phyloP scores from a whole-genome alignment of 75 land plant species.

The Cunninghamia lanceolata region DNA sequence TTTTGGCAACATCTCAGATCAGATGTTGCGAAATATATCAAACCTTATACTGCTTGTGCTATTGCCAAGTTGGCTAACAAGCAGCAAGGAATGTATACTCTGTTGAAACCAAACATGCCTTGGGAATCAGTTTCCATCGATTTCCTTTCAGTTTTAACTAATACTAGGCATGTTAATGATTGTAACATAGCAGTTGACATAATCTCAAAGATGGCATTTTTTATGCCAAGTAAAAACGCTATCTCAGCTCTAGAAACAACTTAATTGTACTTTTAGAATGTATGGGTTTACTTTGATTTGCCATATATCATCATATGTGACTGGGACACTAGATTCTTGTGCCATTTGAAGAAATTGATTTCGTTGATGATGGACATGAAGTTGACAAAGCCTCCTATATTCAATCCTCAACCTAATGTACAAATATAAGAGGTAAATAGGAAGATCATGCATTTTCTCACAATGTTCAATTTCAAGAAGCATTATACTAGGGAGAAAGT shows the following conservation, averaged over 20 bases:
- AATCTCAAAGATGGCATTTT: background rate
- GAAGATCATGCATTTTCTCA: background rate
- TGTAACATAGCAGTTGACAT: background rate
- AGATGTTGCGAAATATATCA: background rate
- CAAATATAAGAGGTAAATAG: background rate
- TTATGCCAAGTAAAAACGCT: background rate
- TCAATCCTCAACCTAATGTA: background rate
- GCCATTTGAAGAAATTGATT: background rate
- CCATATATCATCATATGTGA: background rate
- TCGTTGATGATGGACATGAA: background rate
- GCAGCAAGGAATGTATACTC: background rate
- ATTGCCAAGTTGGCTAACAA: background rate
- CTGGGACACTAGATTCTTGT: background rate
- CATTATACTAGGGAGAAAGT: background rate
- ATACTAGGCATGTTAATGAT: background rate
- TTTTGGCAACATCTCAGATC: background rate
- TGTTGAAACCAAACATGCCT: background rate
- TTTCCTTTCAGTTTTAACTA: background rate
- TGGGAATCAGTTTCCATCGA: background rate
- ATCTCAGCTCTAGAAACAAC: background rate
- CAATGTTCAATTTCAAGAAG: background rate
- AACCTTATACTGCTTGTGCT: background rate
- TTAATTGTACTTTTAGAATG: background rate
- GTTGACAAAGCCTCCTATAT: background rate
- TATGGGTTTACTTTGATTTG: background rate